Conservation (phyloP, 1,284 basidiomycete species). For the Trichosporon coremiiforme region DNA sequence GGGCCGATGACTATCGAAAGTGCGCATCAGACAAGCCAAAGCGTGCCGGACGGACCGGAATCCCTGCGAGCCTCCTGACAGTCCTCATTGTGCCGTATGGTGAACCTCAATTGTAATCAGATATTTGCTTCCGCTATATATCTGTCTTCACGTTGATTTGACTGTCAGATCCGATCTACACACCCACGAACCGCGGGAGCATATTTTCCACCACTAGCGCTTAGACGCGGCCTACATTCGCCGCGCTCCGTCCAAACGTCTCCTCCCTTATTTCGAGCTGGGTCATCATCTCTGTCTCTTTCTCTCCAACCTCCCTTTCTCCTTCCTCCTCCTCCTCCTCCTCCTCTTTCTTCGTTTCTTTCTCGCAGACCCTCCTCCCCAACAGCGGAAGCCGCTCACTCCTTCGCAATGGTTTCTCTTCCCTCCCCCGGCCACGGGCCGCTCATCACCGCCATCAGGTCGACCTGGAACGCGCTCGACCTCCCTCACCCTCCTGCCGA, state of each 20-base stretch:
- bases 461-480: slow-evolving; percentile 38
- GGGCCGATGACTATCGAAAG: not conserved
- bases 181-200: not conserved
- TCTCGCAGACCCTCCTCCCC: not conserved
- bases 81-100: not conserved
- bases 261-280: slow-evolving; percentile 4
- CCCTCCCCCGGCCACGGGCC: slow-evolving; percentile 45
- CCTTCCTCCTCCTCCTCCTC: slow-evolving; percentile 9
- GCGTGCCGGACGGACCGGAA: not conserved
- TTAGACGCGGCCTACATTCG: slow-evolving; percentile 5
- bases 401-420: slow-evolving; percentile 16
- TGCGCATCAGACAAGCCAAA: not conserved
- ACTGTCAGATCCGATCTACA: not conserved
- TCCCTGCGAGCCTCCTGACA: not conserved
- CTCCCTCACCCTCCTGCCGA: slow-evolving; percentile 43
- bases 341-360: not conserved
- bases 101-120: not conserved
- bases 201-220: slow-evolving; percentile 17
- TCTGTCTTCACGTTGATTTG: not conserved
- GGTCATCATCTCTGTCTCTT: not conserved
- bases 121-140: not conserved
- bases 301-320: not conserved
- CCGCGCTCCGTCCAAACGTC: slow-evolving; percentile 1
- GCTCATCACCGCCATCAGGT: slow-evolving; percentile 44
- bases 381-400: slow-evolving; percentile 5